These are phyloP conservation scores for Kalaharituber pfeilii DNA, from an alignment of 2,329 filamentous ascomycete species.

Conservation along the genomic window DNA sequence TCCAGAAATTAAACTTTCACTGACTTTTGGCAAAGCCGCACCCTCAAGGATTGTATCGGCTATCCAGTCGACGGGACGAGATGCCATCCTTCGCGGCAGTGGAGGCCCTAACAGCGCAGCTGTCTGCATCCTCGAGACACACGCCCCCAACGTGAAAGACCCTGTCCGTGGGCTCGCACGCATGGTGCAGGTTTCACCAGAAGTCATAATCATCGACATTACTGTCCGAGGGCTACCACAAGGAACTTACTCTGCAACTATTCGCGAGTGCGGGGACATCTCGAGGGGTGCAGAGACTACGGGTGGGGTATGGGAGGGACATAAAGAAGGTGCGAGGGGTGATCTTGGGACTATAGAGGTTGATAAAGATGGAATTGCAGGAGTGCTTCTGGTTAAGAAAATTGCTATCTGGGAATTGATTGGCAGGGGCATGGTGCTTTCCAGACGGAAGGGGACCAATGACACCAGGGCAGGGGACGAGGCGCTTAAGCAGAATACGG, in stretches of 20 bases:
- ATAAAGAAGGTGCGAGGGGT: conserved; percentile 52
- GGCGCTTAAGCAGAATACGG: conserved; percentile 18
- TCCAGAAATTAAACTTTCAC: too few species aligned
- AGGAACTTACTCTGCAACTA: conserved; percentile 66
- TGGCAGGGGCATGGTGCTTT: conserved; percentile 77
- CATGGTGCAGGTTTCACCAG: conserved; percentile 77
- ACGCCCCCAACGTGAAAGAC: conserved; percentile 41
- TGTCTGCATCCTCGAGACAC: conserved; percentile 89
- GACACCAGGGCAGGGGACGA: conserved; percentile 36
- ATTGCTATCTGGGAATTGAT: conserved; percentile 94
- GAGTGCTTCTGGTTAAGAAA: conserved; percentile 60
- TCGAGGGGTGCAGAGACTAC: conserved; percentile 66
- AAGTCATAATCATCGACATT: conserved; percentile 68
- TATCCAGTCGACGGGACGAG: conserved; percentile 75
- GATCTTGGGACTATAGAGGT: conserved; percentile 61
- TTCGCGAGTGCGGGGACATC: conserved; percentile 76
- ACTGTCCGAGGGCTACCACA: conserved; percentile 66
- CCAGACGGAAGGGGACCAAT: conserved; percentile 49
- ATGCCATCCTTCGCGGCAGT: conserved; percentile 83
- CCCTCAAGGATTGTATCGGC: conserved; percentile 78
- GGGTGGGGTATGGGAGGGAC: conserved; percentile 60
- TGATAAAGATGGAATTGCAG: conserved; percentile 55
- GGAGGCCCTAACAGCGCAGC: conserved; percentile 74
- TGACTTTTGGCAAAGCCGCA: conserved; percentile 51
- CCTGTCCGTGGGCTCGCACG: conserved; percentile 72